Evolutionary conservation across 768 basidiomycete genomes (phyloP).

Genomic region (Leucosporidium yakuticum): DNA sequence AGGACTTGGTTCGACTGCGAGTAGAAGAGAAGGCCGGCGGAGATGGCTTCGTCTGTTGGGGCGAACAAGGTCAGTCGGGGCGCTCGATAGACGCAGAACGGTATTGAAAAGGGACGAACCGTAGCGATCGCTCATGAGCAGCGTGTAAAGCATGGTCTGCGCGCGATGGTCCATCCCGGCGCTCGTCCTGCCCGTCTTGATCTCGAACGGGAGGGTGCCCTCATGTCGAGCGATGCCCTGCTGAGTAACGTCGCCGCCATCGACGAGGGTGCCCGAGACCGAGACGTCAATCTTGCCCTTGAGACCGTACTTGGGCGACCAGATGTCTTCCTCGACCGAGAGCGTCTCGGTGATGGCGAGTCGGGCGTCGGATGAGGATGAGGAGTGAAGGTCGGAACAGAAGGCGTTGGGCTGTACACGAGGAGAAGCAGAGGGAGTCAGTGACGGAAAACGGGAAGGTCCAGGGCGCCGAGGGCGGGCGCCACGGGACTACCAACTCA

Average conservation of each 20-base stretch:
- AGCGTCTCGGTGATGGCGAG: constrained; percentile 70
- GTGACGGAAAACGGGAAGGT: neutral
- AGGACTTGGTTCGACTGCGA: constrained; percentile 85
- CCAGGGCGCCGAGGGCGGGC: neutral
- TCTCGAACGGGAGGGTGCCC: constrained; percentile 69
- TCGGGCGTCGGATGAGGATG: constrained; percentile 50
- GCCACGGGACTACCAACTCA: constrained; percentile 37
- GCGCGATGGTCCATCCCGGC: constrained; percentile 88
- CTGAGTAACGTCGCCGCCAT: constrained; percentile 39
- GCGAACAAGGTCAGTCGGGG: neutral
- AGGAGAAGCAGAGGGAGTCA: neutral
- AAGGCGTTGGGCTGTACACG: constrained; percentile 55
- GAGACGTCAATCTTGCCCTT: constrained; percentile 95
- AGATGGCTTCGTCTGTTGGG: constrained; percentile 58
- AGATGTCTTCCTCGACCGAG: constrained; percentile 94
- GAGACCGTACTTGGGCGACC: constrained; percentile 88
- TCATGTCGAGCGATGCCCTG: constrained; percentile 39
- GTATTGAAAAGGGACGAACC: constrained; percentile 40
- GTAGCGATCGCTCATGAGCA: constrained; percentile 86
- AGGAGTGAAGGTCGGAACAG: constrained; percentile 62
- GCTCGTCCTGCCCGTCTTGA: constrained; percentile 81
- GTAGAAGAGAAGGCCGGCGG: constrained; percentile 83
- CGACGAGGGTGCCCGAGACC: constrained; percentile 61
- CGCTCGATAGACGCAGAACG: neutral
- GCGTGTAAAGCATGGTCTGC: constrained; percentile 94